Percentiles rank a stretch among this genome's conserved stretches.
phyloP scores from a whole-genome alignment of 116 monocot genomes.

The Trichopus zeylanicus region DNA sequence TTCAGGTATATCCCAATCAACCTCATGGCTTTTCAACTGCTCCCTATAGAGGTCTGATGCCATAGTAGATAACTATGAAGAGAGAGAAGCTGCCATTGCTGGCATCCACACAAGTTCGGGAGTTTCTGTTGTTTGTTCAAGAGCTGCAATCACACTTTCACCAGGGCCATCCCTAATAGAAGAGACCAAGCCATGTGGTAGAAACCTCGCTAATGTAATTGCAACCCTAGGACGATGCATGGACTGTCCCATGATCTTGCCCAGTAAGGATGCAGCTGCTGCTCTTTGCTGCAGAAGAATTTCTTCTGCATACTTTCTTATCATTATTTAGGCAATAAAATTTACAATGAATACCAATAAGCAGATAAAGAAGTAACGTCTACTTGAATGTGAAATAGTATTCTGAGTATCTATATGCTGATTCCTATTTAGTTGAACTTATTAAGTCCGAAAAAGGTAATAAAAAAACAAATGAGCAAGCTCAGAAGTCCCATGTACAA shows the following conservation, averaged over 20 bases:
- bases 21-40: conserved; percentile 78
- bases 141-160: conserved; percentile 73
- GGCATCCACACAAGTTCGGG: conserved; percentile 99
- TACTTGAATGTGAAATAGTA: too few relatives aligned
- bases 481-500: too few relatives aligned
- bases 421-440: too few relatives aligned
- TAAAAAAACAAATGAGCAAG: too few relatives aligned
- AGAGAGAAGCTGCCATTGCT: conserved; percentile 96
- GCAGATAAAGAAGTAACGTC: not conserved
- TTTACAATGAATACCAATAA: not conserved
- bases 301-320: conserved; percentile 98
- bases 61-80: conserved; percentile 95
- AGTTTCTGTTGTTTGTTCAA: conserved; percentile 98
- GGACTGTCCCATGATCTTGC: conserved; percentile 89
- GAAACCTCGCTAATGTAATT: conserved; percentile 88
- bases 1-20: conserved; percentile 99
- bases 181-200: conserved; percentile 97
- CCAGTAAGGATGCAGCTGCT: conserved; percentile 89
- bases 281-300: conserved; percentile 87
- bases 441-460: too few relatives aligned
- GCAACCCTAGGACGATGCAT: conserved; percentile 99
- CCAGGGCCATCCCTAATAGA: conserved; percentile 90
- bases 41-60: conserved; percentile 89
- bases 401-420: too few relatives aligned
- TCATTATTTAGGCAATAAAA: not conserved